phyloP scores from a whole-genome alignment of 257 asterid species.

The Euphrasia confusa region DNA sequence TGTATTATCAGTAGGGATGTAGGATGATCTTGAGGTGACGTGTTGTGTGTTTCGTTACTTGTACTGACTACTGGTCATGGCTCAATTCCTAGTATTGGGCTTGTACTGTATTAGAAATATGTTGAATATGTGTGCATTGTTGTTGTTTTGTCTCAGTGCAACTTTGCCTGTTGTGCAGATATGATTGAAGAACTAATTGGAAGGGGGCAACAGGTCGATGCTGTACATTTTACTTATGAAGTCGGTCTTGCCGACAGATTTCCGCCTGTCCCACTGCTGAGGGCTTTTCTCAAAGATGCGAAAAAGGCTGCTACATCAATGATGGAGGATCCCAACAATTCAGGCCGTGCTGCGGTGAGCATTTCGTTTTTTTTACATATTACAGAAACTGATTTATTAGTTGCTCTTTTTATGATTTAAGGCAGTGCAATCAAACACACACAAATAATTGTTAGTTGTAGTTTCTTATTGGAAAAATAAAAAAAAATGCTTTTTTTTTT shows the following conservation, averaged over 20 bases:
- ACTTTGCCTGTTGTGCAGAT: slow-evolving; percentile 41
- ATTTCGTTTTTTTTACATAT: slow-evolving; percentile 8
- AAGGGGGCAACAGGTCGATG: slow-evolving; percentile 98
- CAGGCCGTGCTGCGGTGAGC: slow-evolving; percentile 88
- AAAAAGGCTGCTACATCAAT: slow-evolving; percentile 71
- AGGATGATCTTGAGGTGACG: too few species aligned
- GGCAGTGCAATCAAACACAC: too few species aligned
- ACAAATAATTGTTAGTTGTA: too few species aligned
- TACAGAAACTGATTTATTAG: background rate
- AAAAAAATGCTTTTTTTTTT: too few species aligned
- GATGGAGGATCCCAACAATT: slow-evolving; percentile 73
- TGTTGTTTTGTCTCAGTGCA: background rate
- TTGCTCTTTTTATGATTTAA: background rate
- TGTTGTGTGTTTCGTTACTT: too few species aligned
- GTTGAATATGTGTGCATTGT: background rate
- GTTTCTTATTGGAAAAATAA: background rate
- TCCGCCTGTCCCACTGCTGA: slow-evolving; percentile 95
- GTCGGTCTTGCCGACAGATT: slow-evolving; percentile 74
- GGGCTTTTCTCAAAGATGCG: slow-evolving; percentile 91
- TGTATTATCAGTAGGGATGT: too few species aligned
- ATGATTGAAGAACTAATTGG: slow-evolving; percentile 90
- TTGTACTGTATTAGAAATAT: too few species aligned
- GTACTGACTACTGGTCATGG: too few species aligned
- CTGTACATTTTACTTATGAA: slow-evolving; percentile 94
- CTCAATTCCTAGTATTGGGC: background rate